Evolutionary conservation across 176 grass and related monocot species (phyloP), one percentile per base, ranked within the genome.

Genomic region (Calamus simplicifolius): DNA sequence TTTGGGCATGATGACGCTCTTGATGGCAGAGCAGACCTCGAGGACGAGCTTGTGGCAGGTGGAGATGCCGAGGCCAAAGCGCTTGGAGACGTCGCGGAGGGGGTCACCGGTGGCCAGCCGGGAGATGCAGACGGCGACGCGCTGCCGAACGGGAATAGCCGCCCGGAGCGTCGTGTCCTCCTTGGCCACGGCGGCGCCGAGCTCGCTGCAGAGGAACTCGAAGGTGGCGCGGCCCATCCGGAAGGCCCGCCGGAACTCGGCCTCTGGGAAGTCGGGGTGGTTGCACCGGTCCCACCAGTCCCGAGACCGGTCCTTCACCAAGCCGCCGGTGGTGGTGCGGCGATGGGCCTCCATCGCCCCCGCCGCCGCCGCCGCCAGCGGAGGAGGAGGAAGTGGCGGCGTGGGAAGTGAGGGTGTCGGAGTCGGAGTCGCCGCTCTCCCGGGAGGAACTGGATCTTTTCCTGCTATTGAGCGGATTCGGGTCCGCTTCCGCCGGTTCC

Each of bases 11-110:
- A 63, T 18, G 18, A 63, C 60, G 60, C 15, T 16, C 16, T 43
- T 18, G 60, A 63, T 49, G 60, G 60, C 60, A 4, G 35, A 2
- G 60, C 60, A 63, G 31, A 63, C 60, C 19, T 63, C 60, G 35
- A 63, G 60, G 35, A 63, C 60, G 60, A 63, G 16, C 60, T 63
- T 63, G 60, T 63, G 60, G 60, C 60, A 63, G 19, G 60, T 63
- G 31, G 60, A 63, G 35, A 63, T 63, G 31, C 60, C 60, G 60
- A 63, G 60, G 60, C 60, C 60, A 12, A 63, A 63, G 60, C 60
- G 60, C 12, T 15, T 18, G 60, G 60, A 63, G 18, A 63, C 60
- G 38, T 49, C 35, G 12, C 60, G 60, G 60, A 63, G 60, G 10
- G 60, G 38, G 19, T 49, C 60, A 18, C 60, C 60, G 38, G 60